Evolutionary conservation across 495 filamentous ascomycete genomes (phyloP), one percentile per base, ranked within the genome.

Genomic region (Copromyces sp.): DNA sequence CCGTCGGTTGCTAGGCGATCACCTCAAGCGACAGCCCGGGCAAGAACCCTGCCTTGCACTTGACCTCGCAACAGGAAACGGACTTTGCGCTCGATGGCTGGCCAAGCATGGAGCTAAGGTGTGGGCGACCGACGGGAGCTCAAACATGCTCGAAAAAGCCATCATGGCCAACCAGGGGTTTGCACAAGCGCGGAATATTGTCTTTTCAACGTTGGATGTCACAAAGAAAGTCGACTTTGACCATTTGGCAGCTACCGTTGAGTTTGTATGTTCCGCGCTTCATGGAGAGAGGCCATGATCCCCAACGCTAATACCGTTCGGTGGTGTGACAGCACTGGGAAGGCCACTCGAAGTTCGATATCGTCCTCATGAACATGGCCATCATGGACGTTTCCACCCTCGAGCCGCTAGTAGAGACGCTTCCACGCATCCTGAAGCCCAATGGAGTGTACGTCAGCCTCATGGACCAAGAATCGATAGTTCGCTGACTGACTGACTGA

Each of bases 61-160:
- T 17, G 82, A 85, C 9, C 73, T 85, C 20, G 79, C 82, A 0
- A 84, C 81, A 4, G 83, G 83, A 20, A 85, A 85, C 61, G 82
- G 83, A 14, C 75, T 83, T 9, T 78, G 80, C 44, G 81, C 82
- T 14, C 77, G 83, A 16, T 82, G 78, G 78, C 65, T 85, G 12
- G 74, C 73, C 6, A 71, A 69, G 4, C 53, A 76, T 17, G 83
- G 81, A 7, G 77, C 78, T 1, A 65, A 40, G 1, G 81, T 84
- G 16, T 20, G 80, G n/a, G 83, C 81, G 2, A 83, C 82, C 4
- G 83, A 84, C 68, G 79, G 77, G 41, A 78, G 75, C 44, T 40
- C 45, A 35, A 73, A 74, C 4, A 83, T 85, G 82, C 29, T 82
- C 1, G 61, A 74, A 2, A 12, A 78, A 14, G 81, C 83, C 9